Base-by-base conservation (phyloP, 345 rosid species). In the Pistacia integerrima region DNA sequence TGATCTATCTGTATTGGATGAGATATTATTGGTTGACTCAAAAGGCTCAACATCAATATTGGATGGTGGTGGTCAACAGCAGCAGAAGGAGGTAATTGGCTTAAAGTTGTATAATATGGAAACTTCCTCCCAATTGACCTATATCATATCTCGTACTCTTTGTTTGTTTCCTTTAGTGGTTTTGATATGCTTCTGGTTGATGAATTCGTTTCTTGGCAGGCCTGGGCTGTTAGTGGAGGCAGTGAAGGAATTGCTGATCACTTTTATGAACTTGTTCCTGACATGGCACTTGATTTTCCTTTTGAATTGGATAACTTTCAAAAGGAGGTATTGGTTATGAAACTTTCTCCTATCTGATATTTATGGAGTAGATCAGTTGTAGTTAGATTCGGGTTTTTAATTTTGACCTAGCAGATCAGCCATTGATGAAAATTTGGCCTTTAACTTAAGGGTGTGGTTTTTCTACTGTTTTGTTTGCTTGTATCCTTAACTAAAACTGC, bases 241-340 rank as follows among this genome's bases (percentile, higher is more conserved):
- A 79, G 80, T 84, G 91, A 88, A 83, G 85, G 84, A 85, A 95
- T 95, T 83, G 91, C 91, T 6, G 88, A 90, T 75, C 87, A 72
- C 78, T 93, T 95, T 81, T 13, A 84, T 76, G 91, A 95, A 77
- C 94, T 95, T 70, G 92, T 95, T 82, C 97, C 99, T 72, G 97
- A 95, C 80, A 84, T 86, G 89, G 99, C 98, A 22, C 89, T 93
- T 74, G 89, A 90, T 80, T 95, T 92, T 84, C 96, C 99, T 72
- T 95, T 93, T 79, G 92, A 93, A 71, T 84, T 95, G 86, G 98
- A 95, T 85, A 82, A 80, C 77, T 95, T 95, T 84, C 99, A 95
- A 78, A 93, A 92, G 84, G 94, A 93, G 99, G 98, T 93, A 84
- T 13, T 13, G 55, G 58, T 30, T 33, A 67, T 69, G 51, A 74